Conservation (phyloP, 495 filamentous ascomycete species). For the Cryomyces minteri region DNA sequence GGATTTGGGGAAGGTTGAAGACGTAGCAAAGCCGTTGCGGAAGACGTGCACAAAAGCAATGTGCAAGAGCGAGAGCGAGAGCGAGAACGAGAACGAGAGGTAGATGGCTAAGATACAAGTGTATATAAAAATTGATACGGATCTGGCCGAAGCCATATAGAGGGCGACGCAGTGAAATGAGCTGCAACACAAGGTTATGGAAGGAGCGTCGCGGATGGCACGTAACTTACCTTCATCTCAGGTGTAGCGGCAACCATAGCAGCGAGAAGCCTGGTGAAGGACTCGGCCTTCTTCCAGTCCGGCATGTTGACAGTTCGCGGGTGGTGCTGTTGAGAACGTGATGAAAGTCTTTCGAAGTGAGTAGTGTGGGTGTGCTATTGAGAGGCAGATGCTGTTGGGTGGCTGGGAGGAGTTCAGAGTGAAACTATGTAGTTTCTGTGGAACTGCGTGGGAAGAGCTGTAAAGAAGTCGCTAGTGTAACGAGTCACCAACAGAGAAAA, state of each 20-base stretch:
- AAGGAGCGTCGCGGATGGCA: too few species aligned
- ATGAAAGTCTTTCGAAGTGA: background rate
- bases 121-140: too few species aligned
- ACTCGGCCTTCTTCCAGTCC: constrained; percentile 5
- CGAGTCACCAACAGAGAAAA: background rate
- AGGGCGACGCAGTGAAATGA: too few species aligned
- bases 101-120: too few species aligned
- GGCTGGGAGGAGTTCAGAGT: background rate
- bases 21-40: too few species aligned
- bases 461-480: background rate
- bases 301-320: background rate
- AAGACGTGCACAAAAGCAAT: too few species aligned
- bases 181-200: too few species aligned
- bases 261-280: constrained; percentile 8
- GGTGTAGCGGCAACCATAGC: constrained; percentile 4
- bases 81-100: too few species aligned
- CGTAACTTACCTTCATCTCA: constrained; percentile 6
- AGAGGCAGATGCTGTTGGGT: background rate
- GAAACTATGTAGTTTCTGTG: too few species aligned
- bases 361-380: background rate
- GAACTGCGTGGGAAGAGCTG: background rate
- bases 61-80: too few species aligned
- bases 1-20: too few species aligned
- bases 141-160: too few species aligned
- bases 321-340: background rate